These are phyloP conservation scores for Dothistroma septosporum DNA, from an alignment of 2,329 filamentous ascomycete species.

Conservation along the genomic window DNA sequence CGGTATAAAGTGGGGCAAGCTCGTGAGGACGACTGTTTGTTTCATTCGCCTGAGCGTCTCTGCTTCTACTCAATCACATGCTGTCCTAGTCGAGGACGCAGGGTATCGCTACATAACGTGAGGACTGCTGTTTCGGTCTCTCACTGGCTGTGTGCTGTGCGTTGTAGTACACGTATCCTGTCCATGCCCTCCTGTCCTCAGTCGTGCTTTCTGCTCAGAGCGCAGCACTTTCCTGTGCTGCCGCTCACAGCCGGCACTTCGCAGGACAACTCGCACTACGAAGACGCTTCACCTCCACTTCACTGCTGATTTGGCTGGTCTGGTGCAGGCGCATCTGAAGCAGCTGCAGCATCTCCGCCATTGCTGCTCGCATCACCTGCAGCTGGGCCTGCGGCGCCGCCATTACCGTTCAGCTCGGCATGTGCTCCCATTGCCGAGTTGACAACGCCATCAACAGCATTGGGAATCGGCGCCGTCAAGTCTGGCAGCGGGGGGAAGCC, in stretches of 20 bases:
- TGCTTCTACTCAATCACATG: background rate
- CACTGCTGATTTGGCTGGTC: background rate
- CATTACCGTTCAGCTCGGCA: background rate
- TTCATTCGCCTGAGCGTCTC: background rate
- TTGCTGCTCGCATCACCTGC: background rate
- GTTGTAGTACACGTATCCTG: background rate
- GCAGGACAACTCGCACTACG: background rate
- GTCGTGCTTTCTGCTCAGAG: background rate
- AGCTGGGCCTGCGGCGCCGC: background rate
- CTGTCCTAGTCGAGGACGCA: background rate
- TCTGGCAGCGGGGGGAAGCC: background rate
- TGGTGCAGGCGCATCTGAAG: background rate
- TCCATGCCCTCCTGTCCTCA: background rate
- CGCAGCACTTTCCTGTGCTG: background rate
- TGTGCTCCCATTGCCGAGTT: background rate
- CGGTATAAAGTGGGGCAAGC: background rate
- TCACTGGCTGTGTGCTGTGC: background rate
- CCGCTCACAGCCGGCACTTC: background rate
- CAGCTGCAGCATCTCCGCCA: background rate
- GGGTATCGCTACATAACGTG: background rate
- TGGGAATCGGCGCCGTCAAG: background rate
- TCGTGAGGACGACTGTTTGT: background rate
- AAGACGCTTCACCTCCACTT: background rate
- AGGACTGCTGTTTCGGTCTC: background rate
- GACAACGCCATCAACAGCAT: background rate